These are phyloP conservation scores for Fusarium ambrosium DNA, from an alignment of 2,329 filamentous ascomycete genomes.

Conservation along the genomic window DNA sequence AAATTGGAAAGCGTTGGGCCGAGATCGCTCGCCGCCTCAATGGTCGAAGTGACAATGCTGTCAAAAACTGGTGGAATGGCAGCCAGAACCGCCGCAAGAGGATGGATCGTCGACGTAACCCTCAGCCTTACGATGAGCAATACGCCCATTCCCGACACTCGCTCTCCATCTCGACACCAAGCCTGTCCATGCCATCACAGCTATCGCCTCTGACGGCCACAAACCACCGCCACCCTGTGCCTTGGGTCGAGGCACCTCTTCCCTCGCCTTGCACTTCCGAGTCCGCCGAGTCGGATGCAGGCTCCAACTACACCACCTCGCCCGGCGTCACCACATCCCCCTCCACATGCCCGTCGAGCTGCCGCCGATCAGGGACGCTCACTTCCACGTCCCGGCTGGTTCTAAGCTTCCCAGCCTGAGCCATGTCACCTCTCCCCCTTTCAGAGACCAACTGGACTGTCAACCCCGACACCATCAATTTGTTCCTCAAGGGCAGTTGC, in stretches of 20 bases:
- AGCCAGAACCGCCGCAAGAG: conserved; percentile 84
- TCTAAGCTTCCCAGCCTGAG: conserved; percentile 50
- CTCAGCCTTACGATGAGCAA: conserved; percentile 41
- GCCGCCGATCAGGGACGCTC: conserved; percentile 51
- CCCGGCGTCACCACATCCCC: conserved; percentile 57
- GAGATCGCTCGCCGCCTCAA: conserved; percentile 87
- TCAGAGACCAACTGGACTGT: conserved; percentile 17
- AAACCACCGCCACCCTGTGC: conserved; percentile 38
- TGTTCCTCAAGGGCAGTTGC: conserved; percentile 40
- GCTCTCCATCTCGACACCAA: conserved; percentile 47
- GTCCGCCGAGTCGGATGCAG: conserved; percentile 74
- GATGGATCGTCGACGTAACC: conserved; percentile 56
- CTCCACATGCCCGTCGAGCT: conserved; percentile 58
- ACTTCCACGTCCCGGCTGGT: conserved; percentile 11
- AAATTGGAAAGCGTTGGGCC: conserved; percentile 91
- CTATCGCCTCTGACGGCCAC: conserved; percentile 33
- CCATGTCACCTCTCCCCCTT: conserved; percentile 25
- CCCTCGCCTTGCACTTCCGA: conserved; percentile 57
- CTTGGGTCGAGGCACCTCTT: conserved; percentile 51
- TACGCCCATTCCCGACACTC: conserved; percentile 44
- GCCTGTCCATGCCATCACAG: conserved; percentile 30
- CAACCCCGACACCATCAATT: conserved; percentile 32
- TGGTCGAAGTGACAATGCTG: conserved; percentile 92
- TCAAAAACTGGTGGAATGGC: conserved; percentile 99
- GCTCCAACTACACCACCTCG: conserved; percentile 73